Evolutionary conservation across 2,329 filamentous ascomycete genomes (phyloP).

Genomic region (Trichoderma sp.): DNA sequence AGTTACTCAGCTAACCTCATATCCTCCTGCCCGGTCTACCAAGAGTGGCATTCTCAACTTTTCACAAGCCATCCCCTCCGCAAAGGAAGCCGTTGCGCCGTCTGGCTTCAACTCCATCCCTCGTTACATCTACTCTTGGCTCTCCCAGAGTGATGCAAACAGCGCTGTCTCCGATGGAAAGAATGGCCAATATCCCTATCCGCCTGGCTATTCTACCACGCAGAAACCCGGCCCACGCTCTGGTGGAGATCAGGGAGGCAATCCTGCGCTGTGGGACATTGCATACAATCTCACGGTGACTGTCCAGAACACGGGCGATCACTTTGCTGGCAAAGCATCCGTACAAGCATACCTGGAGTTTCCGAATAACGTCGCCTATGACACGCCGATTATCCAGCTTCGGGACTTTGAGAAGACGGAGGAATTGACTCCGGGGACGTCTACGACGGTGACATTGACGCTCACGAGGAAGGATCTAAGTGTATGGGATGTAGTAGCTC

Average conservation of each 20-base stretch:
- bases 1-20: constrained; percentile 48
- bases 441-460: constrained; percentile 56
- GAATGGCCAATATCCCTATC: constrained; percentile 61
- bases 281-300: constrained; percentile 49
- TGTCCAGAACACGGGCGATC: constrained; percentile 58
- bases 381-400: constrained; percentile 70
- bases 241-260: constrained; percentile 71
- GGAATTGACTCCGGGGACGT: constrained; percentile 57
- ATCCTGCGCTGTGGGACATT: constrained; percentile 64
- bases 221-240: constrained; percentile 55
- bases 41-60: constrained; percentile 51
- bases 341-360: constrained; percentile 53
- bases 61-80: constrained; percentile 55
- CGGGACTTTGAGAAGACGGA: constrained; percentile 73
- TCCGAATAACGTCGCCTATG: constrained; percentile 46
- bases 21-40: constrained; percentile 42
- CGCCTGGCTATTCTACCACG: constrained; percentile 63
- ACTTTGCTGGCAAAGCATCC: constrained; percentile 49
- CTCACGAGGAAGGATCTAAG: constrained; percentile 72
- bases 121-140: constrained; percentile 73
- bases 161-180: constrained; percentile 46
- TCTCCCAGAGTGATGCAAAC: constrained; percentile 48
- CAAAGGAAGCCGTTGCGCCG: constrained; percentile 62
- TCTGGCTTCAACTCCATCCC: constrained; percentile 60
- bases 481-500: constrained; percentile 68